phyloP scores from a whole-genome alignment of 768 basidiomycete species.

The Kwoniella mangroviensis region DNA sequence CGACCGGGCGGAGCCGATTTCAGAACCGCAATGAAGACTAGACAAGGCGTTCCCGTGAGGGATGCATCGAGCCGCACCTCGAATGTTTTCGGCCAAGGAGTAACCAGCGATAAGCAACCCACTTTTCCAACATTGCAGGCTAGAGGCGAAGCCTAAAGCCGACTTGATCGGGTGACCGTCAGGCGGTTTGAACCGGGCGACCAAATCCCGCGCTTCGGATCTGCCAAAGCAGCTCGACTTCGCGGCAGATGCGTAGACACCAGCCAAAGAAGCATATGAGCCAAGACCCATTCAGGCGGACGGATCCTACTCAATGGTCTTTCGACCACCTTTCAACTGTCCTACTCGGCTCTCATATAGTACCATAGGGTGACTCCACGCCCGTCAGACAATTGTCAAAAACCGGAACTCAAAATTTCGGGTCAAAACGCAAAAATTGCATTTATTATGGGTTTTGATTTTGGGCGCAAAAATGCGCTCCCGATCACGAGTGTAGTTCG shows the following conservation, averaged over 20 bases:
- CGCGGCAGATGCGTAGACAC: conserved; percentile 1
- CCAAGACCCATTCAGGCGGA: not conserved
- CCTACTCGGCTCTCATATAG: conserved; percentile 18
- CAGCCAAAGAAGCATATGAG: conserved; percentile 9
- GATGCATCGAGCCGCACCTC: conserved; percentile 58
- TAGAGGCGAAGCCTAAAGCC: conserved; percentile 10
- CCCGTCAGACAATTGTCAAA: not conserved
- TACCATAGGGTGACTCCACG: conserved; percentile 3
- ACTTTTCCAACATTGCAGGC: conserved; percentile 48
- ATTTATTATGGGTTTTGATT: too few relatives aligned
- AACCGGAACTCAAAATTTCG: conserved; percentile 16
- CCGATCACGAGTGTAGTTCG: too few relatives aligned
- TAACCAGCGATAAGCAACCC: conserved; percentile 60
- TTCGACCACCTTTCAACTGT: not conserved
- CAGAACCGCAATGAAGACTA: conserved; percentile 58
- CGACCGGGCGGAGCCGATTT: conserved; percentile 56
- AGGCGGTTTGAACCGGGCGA: not conserved
- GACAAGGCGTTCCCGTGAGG: conserved; percentile 37
- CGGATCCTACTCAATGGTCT: not conserved
- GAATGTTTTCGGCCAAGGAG: conserved; percentile 57
- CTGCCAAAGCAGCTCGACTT: not conserved
- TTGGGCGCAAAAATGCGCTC: too few relatives aligned
- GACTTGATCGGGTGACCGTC: not conserved
- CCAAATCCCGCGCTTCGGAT: conserved; percentile 1
- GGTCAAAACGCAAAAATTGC: conserved; percentile 26